Conservation (phyloP, 306 rosid genomes). For the Gynostemma pentaphyllum region DNA sequence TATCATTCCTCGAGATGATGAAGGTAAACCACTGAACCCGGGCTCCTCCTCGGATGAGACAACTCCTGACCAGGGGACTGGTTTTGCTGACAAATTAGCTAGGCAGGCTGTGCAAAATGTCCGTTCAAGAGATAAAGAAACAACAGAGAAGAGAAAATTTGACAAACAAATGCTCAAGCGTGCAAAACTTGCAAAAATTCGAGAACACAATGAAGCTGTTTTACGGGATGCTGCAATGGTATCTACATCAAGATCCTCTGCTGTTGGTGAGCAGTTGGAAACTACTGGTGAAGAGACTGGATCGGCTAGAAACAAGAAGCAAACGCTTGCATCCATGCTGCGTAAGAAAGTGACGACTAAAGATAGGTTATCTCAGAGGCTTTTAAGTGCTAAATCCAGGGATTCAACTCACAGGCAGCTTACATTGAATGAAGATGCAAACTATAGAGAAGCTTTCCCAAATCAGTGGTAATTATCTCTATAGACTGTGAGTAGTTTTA, state of each 20-base stretch:
- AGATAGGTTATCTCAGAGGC: constrained; percentile 60
- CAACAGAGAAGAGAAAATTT: constrained; percentile 30
- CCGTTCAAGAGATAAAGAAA: constrained; percentile 51
- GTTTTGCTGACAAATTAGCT: constrained; percentile 42
- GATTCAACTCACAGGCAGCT: constrained; percentile 38
- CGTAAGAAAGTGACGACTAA: constrained; percentile 62
- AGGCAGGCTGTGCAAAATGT: constrained; percentile 75
- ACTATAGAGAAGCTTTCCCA: constrained; percentile 65
- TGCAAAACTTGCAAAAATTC: constrained; percentile 72
- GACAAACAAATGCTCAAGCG: constrained; percentile 49
- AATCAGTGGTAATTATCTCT: constrained; percentile 43
- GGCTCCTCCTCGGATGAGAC: constrained; percentile 24
- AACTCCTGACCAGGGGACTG: constrained; percentile 17
- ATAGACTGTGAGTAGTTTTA: background rate
- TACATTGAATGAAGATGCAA: constrained; percentile 30
- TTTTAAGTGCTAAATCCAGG: constrained; percentile 36
- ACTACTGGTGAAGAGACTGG: constrained; percentile 10
- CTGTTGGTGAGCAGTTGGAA: constrained; percentile 39
- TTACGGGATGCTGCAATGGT: constrained; percentile 68
- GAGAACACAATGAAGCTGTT: constrained; percentile 79
- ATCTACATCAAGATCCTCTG: constrained; percentile 61
- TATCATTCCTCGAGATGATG: constrained; percentile 62
- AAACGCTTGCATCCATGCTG: constrained; percentile 70
- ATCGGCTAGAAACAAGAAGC: constrained; percentile 36
- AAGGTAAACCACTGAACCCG: constrained; percentile 57